phyloP scores from a whole-genome alignment of 169 alveolate genomes.

The Theileria sp. region DNA sequence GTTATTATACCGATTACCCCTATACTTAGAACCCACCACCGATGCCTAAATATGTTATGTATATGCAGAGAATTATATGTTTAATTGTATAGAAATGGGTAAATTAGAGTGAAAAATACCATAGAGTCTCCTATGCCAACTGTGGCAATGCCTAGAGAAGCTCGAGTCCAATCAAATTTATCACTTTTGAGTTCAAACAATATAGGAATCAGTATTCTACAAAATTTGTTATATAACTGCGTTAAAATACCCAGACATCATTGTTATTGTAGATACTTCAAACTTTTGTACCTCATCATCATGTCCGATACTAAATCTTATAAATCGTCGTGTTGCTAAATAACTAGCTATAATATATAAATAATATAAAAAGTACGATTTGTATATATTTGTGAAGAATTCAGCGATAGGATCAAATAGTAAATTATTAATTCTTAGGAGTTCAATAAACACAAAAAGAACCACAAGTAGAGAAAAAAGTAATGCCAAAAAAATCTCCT shows the following conservation, averaged over 20 bases:
- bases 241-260: slow-evolving; percentile 9
- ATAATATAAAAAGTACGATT: slow-evolving; percentile 1
- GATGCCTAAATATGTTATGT: slow-evolving; percentile 27
- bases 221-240: neutral
- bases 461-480: slow-evolving; percentile 12
- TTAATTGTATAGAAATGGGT: neutral
- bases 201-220: slow-evolving; percentile 17
- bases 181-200: slow-evolving; percentile 20
- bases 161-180: slow-evolving; percentile 27
- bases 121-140: slow-evolving; percentile 45
- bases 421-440: slow-evolving; percentile 31
- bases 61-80: neutral
- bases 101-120: neutral
- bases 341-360: neutral
- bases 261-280: slow-evolving; percentile 10
- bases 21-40: slow-evolving; percentile 24
- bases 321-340: neutral
- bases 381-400: neutral
- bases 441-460: slow-evolving; percentile 13
- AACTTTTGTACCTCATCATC: slow-evolving; percentile 15
- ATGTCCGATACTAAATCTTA: slow-evolving; percentile 4
- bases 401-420: slow-evolving; percentile 1
- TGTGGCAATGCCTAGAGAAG: slow-evolving; percentile 34
- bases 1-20: slow-evolving; percentile 15
- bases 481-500: slow-evolving; percentile 40